Evolutionary conservation across 768 basidiomycete species (phyloP), one percentile per base, ranked within the genome.

Genomic region (Termitomyces heimii): DNA sequence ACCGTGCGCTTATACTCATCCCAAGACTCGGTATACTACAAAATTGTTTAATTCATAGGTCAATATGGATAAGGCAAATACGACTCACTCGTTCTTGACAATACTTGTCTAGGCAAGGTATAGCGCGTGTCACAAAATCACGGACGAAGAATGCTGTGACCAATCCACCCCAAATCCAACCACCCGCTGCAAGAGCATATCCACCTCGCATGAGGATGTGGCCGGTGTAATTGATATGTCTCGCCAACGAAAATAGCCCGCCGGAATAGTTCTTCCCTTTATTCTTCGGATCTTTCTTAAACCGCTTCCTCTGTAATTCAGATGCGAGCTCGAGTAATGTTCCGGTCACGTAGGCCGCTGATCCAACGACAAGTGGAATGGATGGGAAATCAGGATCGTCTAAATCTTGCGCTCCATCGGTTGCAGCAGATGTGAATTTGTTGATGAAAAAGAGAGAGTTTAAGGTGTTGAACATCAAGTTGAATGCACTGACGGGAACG

Each of bases 141-240:
- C 49, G 43, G 49, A 35, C 2, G 14, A 60, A 60, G 20, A 60
- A 32, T 1, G 40, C 55, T 7, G 47, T 51, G 12, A 53, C 16
- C 7, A 60, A n/a, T 6, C 34, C 54, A 13, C 54, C 44, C 59
- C 59, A 60, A 0, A 57, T 53, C 59, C 59, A 60, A 0, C 59
- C 55, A 18, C 55, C 59, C 5, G 55, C 46, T 5, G 65, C 54
- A 9, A 66, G 56, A 4, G 63, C 62, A 39, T 62, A 66, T 13
- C 67, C 67, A 3, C 56, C 46, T 39, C 63, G 57, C 66, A 66
- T 66, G 51, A 68, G 55, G 18, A 56, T 52, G 43, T 66, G 66
- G 8, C 67, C 67, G 7, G 61, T 58, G 37, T 65, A 68, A 24
- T 68, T 68, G 9, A 64, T 62, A 45, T 68, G 67, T 14, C 67